These are phyloP conservation scores for Secale cereale DNA, from an alignment of 176 grass and related monocot genomes.

Conservation along the genomic window DNA sequence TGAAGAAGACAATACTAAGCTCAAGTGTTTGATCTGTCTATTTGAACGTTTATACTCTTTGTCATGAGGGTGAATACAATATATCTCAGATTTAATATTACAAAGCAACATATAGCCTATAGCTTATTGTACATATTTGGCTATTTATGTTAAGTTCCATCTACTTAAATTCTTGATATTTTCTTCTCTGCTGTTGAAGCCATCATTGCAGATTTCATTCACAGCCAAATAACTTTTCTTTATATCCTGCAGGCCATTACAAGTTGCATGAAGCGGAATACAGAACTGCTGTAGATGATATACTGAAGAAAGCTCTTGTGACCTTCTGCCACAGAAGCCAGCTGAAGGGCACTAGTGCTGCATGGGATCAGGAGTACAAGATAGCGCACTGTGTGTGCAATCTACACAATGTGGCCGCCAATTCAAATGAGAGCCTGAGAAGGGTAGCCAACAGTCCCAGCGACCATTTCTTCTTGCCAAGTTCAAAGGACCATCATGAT, in stretches of 20 bases:
- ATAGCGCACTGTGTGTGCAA: constrained; percentile 78
- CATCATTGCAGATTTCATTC: constrained; percentile 12
- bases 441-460: constrained; percentile 52
- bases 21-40: constrained; percentile 3
- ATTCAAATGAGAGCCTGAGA: constrained; percentile 76
- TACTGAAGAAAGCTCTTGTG: constrained; percentile 54
- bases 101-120: too few relatives aligned
- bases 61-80: background rate
- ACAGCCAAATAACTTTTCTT: background rate
- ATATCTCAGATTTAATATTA: background rate
- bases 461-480: constrained; percentile 74
- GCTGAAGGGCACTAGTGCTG: constrained; percentile 29
- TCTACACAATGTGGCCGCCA: constrained; percentile 66
- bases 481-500: constrained; percentile 50
- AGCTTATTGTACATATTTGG: background rate
- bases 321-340: constrained; percentile 64
- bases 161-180: background rate
- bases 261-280: constrained; percentile 70
- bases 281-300: constrained; percentile 55
- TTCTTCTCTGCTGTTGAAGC: background rate
- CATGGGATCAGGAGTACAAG: constrained; percentile 43
- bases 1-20: background rate
- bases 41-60: background rate
- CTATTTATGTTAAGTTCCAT: background rate
- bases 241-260: constrained; percentile 53